These are phyloP conservation scores for Chrysosporium queenslandicum DNA, from an alignment of 2,329 filamentous ascomycete genomes.

Conservation along the genomic window DNA sequence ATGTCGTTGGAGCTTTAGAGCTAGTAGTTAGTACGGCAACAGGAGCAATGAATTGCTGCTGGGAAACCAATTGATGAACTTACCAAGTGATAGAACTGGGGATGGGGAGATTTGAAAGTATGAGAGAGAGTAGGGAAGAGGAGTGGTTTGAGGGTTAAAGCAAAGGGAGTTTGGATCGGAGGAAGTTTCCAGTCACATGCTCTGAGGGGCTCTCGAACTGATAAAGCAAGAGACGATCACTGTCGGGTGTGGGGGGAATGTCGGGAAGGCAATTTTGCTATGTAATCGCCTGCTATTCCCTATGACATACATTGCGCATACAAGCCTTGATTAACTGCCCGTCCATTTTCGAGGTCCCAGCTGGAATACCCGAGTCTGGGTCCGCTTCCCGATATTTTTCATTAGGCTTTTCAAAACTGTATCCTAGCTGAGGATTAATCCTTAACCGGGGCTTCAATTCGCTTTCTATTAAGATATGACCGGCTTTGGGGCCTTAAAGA, in stretches of 20 bases:
- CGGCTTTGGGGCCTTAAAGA: not conserved
- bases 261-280: not conserved
- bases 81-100: conserved; percentile 3
- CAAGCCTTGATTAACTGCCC: not conserved
- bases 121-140: conserved; percentile 12
- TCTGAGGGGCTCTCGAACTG: conserved; percentile 5
- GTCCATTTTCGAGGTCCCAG: not conserved
- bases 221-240: conserved; percentile 3
- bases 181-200: conserved; percentile 14
- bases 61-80: conserved; percentile 1
- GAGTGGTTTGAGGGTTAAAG: conserved; percentile 12
- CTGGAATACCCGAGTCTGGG: not conserved
- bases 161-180: conserved; percentile 5
- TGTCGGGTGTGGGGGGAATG: not conserved
- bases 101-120: conserved; percentile 2
- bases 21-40: not conserved
- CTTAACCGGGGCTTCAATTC: not conserved
- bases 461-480: not conserved
- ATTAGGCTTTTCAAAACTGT: not conserved
- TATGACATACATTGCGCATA: too few relatives aligned
- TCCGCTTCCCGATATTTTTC: not conserved
- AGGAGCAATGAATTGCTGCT: not conserved
- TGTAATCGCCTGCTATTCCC: not conserved
- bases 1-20: conserved; percentile 3
- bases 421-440: not conserved